Evolutionary conservation across 1,284 basidiomycete genomes (phyloP), one percentile per base, ranked within the genome.

Genomic region (Sparassis latifolia): DNA sequence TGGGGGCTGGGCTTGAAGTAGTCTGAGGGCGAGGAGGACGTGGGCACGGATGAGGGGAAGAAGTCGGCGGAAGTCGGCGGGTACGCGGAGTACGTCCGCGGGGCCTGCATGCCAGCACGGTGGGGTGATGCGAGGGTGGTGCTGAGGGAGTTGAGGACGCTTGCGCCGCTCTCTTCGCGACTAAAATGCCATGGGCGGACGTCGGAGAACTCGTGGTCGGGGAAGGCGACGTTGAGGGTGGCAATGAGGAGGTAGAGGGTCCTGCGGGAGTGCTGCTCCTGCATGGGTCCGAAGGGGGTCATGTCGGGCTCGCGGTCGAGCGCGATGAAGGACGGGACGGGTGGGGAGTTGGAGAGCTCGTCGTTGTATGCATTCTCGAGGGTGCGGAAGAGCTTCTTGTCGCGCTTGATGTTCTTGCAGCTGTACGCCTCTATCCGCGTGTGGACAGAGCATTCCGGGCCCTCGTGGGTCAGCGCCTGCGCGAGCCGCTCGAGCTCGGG

Each of bases 351-450:
- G 12, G 85, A 82, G 29, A 82, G 65, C 47, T 89, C 82, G 62
- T 92, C 86, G 52, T 82, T 80, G 71, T 96, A 92, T 39, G 88
- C 86, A 58, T 80, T 79, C 67, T 97, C 93, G 71, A 98, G 86
- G 10, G 85, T 77, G 66, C 91, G 94, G 78, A 94, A 95, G 67
- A 97, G 86, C 66, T 91, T 92, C 80, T 95, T 94, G 78, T 99
- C 97, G 65, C 91, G 89, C 59, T 91, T 91, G 69, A 97, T 89
- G 63, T 94, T 89, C 79, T 99, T 99, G 82, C 93, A 96, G 60
- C 90, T 93, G 75, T 98, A 99, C 0, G 93, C 94, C 70, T 99
- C 96, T 67, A 99, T 86, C 58, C 94, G 84, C 38, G 92, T 95
- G 67, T 92, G 86, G 20, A 97, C 91, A 31, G 86, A 82, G 68